Conservation (phyloP, 768 basidiomycete genomes). For the Leccinellum luteum region DNA sequence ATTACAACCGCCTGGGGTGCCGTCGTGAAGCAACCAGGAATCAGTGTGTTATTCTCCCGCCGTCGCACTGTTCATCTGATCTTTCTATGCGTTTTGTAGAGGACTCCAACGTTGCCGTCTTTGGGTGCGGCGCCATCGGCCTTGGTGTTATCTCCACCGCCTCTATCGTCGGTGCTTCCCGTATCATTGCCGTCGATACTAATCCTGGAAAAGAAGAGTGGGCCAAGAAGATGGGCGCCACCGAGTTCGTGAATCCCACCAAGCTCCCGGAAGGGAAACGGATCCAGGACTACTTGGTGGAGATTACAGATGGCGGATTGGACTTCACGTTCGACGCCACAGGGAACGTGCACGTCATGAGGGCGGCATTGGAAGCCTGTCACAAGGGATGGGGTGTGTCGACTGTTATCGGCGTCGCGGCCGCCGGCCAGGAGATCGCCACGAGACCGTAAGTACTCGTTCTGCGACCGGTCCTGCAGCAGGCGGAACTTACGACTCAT, state of each 20-base stretch:
- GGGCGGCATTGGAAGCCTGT: constrained; percentile 94
- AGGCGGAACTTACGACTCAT: constrained; percentile 6
- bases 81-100: constrained; percentile 40
- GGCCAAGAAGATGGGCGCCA: constrained; percentile 92
- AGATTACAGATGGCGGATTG: constrained; percentile 93
- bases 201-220: constrained; percentile 84
- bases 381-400: constrained; percentile 99
- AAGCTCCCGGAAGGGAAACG: constrained; percentile 71
- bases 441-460: constrained; percentile 68
- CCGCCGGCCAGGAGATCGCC: constrained; percentile 92
- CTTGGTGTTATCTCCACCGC: constrained; percentile 89
- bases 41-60: constrained; percentile 48
- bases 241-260: constrained; percentile 88
- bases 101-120: constrained; percentile 88
- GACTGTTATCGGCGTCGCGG: constrained; percentile 95
- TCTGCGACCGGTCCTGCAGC: neutral
- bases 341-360: constrained; percentile 94
- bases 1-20: constrained; percentile 99
- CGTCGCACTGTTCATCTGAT: neutral
- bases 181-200: constrained; percentile 90
- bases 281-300: constrained; percentile 87
- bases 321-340: constrained; percentile 98
- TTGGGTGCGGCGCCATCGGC: constrained; percentile 96
- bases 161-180: constrained; percentile 70
- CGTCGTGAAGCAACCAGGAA: constrained; percentile 85